Evolutionary conservation across 495 filamentous ascomycete genomes (phyloP), one percentile per base, ranked within the genome.

Genomic region (Parathielavia appendiculata): DNA sequence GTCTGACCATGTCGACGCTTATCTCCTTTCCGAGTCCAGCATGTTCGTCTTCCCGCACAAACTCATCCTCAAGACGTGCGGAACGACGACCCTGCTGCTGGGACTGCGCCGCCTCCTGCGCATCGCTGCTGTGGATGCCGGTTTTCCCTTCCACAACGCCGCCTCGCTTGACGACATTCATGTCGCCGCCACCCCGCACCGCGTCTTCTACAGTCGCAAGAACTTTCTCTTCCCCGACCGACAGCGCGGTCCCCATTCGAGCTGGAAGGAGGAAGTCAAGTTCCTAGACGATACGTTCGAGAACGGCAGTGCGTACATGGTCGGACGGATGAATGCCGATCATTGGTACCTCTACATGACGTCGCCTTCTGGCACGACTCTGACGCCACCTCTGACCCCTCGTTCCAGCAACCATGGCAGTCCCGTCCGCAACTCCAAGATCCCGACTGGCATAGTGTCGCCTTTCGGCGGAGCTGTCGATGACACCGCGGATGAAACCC

Each of bases 11-110:
- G 86, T 97, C 56, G 95, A 99, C 71, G 95, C 95, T 62, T 99
- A 99, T 66, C 83, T 99, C 35, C 83, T 99, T 52, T 97, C 93
- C 51, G 95, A 99, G 75, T 97, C 95, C 19, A 97, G 93, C 85
- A 89, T 99, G 92, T 99, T 99, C 71, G 91, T 99, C 63, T 99
- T 95, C 72, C 91, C 91, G 22, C 93, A 99, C 83, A 99, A 99
- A 77, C 78, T 99, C 49, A 95, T 99, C 63, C 79, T 99, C 46
- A 99, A 99, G 84, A 99, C 95, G 12, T 99, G 95, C 68, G 95
- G 95, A 52, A 99, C 95, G 8, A 99, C 95, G 5, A 99, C 95
- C 0, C 76, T 99, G 60, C 81, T 99, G 14, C 85, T 85, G 19
- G 95, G 95, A 14, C 79, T 99, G 51, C 89, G 87, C 34, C 87